Evolutionary conservation across 2,329 filamentous ascomycete species (phyloP).

Genomic region (Neoscytalidium dimidiatum): DNA sequence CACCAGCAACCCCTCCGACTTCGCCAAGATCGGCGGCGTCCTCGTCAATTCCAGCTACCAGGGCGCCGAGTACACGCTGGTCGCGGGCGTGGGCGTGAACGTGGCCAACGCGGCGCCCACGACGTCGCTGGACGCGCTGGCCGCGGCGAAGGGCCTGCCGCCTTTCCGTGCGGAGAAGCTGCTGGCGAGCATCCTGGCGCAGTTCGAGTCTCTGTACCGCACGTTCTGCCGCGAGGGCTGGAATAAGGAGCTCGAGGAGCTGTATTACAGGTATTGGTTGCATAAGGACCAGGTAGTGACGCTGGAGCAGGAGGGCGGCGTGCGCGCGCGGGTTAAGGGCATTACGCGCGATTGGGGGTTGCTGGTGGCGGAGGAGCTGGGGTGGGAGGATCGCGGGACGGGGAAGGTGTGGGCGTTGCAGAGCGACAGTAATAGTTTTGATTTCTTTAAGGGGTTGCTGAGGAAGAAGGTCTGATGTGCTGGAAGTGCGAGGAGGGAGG

Average conservation of each 20-base stretch:
- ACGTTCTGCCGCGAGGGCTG: conserved; percentile 78
- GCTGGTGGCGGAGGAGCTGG: conserved; percentile 80
- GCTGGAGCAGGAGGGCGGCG: conserved; percentile 77
- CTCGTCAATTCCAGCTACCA: conserved; percentile 86
- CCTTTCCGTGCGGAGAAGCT: conserved; percentile 76
- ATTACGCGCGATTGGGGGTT: conserved; percentile 93
- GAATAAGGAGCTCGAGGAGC: conserved; percentile 47
- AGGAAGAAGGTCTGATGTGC: conserved; percentile 67
- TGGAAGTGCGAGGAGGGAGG: neutral
- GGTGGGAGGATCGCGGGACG: conserved; percentile 69
- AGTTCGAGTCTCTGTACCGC: conserved; percentile 75
- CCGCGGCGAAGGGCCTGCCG: conserved; percentile 47
- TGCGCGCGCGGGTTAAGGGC: conserved; percentile 74
- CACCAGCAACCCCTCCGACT: conserved; percentile 49
- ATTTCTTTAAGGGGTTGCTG: conserved; percentile 89
- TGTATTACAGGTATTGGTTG: conserved; percentile 24
- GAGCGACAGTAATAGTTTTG: conserved; percentile 97
- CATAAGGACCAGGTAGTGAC: conserved; percentile 66
- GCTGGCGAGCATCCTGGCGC: conserved; percentile 75
- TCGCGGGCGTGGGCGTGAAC: conserved; percentile 83
- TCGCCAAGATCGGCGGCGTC: conserved; percentile 92
- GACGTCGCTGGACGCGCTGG: conserved; percentile 77
- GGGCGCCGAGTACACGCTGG: conserved; percentile 75
- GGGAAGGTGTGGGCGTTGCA: conserved; percentile 82
- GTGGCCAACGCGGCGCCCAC: conserved; percentile 82